phyloP scores from a whole-genome alignment of 164 flowering plant genomes.

The Tinospora cordifolia region DNA sequence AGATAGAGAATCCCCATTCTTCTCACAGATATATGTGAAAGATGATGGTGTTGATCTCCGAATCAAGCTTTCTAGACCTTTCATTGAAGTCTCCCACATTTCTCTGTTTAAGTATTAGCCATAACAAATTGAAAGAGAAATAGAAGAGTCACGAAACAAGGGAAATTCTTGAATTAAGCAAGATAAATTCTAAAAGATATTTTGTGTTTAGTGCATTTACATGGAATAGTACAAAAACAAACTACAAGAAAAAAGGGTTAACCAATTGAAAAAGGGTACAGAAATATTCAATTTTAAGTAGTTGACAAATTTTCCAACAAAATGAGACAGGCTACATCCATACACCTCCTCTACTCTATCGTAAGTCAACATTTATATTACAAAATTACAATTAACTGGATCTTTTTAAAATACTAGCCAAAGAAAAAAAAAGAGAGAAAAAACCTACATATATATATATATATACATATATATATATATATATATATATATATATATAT shows the following conservation, averaged over 20 bases:
- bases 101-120: slow-evolving; percentile 37
- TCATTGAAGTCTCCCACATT: slow-evolving; percentile 99
- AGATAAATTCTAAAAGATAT: not conserved
- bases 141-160: not conserved
- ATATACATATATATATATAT: no score
- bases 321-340: no score
- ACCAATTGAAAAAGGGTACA: not conserved
- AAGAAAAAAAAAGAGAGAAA: no score
- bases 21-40: slow-evolving; percentile 86
- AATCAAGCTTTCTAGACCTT: slow-evolving; percentile 69
- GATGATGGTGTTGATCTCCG: slow-evolving; percentile 80
- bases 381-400: no score
- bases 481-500: no score
- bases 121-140: not conserved
- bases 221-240: not conserved
- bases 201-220: not conserved
- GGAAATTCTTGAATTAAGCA: not conserved
- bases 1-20: slow-evolving; percentile 51
- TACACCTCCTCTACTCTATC: no score
- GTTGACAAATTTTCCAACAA: no score
- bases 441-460: no score
- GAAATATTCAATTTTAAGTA: no score
- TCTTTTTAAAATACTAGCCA: no score
- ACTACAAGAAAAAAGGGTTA: not conserved
- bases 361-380: no score